Evolutionary conservation across 2,329 filamentous ascomycete genomes (phyloP).

Genomic region (Neonectria sp.): DNA sequence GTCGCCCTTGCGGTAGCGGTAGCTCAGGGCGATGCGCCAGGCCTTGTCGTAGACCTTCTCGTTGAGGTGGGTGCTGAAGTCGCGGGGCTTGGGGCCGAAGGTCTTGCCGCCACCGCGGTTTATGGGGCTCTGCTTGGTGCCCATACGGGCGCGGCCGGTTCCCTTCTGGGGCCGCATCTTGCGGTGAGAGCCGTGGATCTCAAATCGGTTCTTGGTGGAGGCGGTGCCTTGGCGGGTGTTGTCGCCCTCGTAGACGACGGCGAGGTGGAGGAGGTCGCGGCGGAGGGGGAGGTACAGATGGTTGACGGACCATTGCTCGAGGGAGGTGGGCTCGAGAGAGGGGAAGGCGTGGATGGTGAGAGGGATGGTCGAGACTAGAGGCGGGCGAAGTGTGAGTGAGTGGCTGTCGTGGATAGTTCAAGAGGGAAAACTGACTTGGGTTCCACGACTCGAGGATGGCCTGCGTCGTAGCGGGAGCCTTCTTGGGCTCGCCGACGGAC

Average conservation of each 20-base stretch:
- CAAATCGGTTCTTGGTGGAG: constrained; percentile 83
- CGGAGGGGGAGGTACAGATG: constrained; percentile 91
- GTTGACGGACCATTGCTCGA: constrained; percentile 83
- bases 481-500: constrained; percentile 54
- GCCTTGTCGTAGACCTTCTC: constrained; percentile 95
- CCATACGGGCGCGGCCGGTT: constrained; percentile 82
- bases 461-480: constrained; percentile 50
- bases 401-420: background rate
- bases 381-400: constrained; percentile 26
- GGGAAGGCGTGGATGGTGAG: constrained; percentile 94
- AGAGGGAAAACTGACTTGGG: constrained; percentile 56
- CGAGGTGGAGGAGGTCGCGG: constrained; percentile 92
- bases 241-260: constrained; percentile 94
- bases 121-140: constrained; percentile 86
- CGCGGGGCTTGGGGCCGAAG: constrained; percentile 91
- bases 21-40: constrained; percentile 93
- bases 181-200: constrained; percentile 85
- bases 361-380: constrained; percentile 74
- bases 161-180: constrained; percentile 94
- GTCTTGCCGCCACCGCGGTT: constrained; percentile 88
- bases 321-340: constrained; percentile 84
- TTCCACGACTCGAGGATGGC: constrained; percentile 59
- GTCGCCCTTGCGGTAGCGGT: constrained; percentile 90
- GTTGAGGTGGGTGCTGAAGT: constrained; percentile 88
- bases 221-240: constrained; percentile 89